Conservation (phyloP, 108 stramenopile species). For the Schizochytrium sp. region DNA sequence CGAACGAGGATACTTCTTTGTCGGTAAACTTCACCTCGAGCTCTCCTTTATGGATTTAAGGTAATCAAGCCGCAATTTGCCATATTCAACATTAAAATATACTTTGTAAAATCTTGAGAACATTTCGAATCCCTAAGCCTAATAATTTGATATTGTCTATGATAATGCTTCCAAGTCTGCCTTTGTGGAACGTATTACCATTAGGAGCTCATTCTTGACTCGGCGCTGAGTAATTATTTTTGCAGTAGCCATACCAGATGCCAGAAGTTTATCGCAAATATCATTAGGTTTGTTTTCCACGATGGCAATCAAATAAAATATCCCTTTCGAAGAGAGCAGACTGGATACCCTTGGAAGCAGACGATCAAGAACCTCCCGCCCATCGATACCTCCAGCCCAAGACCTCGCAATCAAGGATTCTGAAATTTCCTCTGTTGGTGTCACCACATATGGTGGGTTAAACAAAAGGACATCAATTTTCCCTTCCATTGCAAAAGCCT, state of each 20-base stretch:
- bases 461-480: constrained; percentile 40
- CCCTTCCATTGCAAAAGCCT: neutral
- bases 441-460: constrained; percentile 56
- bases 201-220: constrained; percentile 22
- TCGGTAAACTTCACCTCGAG: constrained; percentile 32
- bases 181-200: constrained; percentile 20
- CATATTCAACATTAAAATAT: no score
- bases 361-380: constrained; percentile 35
- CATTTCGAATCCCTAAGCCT: no score
- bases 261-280: constrained; percentile 3
- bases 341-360: neutral
- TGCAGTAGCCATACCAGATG: neutral
- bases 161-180: neutral
- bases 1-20: neutral
- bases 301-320: constrained; percentile 45
- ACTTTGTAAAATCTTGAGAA: no score
- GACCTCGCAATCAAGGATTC: constrained; percentile 1
- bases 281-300: constrained; percentile 44
- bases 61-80: neutral
- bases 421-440: constrained; percentile 40
- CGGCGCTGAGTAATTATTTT: constrained; percentile 1
- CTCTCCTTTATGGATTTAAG: constrained; percentile 39
- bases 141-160: neutral
- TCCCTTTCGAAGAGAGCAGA: neutral
- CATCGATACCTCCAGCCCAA: constrained; percentile 57